Evolutionary conservation across 371 early-diverging fungal species (phyloP), one percentile per base, ranked within the genome.

Genomic region (Mortierella sp.): DNA sequence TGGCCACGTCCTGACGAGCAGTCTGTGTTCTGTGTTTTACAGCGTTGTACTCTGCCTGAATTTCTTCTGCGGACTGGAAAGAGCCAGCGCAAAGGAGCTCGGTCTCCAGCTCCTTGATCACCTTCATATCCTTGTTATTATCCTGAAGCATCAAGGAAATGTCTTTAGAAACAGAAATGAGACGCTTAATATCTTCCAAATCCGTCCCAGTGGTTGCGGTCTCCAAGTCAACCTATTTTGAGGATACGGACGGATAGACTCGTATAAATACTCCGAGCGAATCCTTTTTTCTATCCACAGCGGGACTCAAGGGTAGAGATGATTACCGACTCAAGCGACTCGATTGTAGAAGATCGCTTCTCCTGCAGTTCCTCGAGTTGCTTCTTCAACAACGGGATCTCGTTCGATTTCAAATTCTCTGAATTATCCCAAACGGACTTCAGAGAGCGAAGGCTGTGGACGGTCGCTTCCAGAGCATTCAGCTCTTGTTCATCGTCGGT

Each of bases 31-130:
- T 79, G 0, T 76, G 68, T 53, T 86, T 80, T 4, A 87, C 56
- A 6, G 63, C 62, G 17, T 86, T 87, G 11, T 86, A 65, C 53
- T 93, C 92, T 17, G 71, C 72, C 64, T 91, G 92, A 32, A 89
- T 84, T 31, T 93, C 93, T 4, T 84, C 84, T 6, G 88, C 61
- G 0, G 91, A 93, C 54, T 88, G 86, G 11, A 82, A 81, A 0
- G 90, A 87, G 0, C 93, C 92, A 0, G 90, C 70, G 1, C 70
- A 69, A 11, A 73, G 60, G 37, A 94, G 81, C 44, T 93, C 90
- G 0, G 72, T 76, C 70, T 91, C 88, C 11, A 91, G 55, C 0
- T 60, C 39, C 23, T 47, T 47, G 26, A 93, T 82, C 15, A 87
- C 88, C 2, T 69, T 44, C 0, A 61, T 57, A 1, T 86, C 65